Evolutionary conservation across 1,284 basidiomycete genomes (phyloP), one percentile per base, ranked within the genome.

Genomic region (Vanrija humicola): DNA sequence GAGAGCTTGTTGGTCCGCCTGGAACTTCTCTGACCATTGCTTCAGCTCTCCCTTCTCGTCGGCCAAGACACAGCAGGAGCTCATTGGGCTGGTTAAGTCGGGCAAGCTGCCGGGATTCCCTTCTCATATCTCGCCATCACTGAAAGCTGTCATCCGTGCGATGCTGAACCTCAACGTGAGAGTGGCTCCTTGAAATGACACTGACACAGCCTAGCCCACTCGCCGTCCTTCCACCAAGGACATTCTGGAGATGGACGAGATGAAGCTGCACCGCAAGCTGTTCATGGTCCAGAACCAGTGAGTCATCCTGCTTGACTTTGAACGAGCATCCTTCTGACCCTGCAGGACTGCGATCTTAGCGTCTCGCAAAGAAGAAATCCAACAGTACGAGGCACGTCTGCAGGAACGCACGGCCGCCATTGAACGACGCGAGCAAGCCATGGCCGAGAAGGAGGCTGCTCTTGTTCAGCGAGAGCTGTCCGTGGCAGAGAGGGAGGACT

Each of bases 401-500:
- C 26, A 48, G 26, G 43, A 42, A 16, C 43, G 47, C 19, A n/a
- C 38, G 3, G 21, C 47, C 42, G 57, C 70, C 64, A 50, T 66
- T 42, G 52, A 56, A 39, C 25, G 50, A 8, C 50, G 52, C 49
- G 6, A 68, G 67, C 7, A 77, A 55, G 34, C 55, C 46, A 38
- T 68, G 52, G 28, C 68, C 72, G 76, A 77, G n/a, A 76, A 64
- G 5, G 72, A 68, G 7, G 64, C 64, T 1, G 70, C 58, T 45
- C 70, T 72, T 6, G 74, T 73, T 2, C 64, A 55, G 15, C 69
- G 57, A 16, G 54, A 54, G 16, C 46, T 29, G 12, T 44, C 54
- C 3, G 18, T 71, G 6, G 43, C 42, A 6, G 52, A 55, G 23
- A 82, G 83, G 63, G 86, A 85, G 51, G 87, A 88, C 63, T 85